Conservation (phyloP, 768 basidiomycete species). For the Boletellus ananas region DNA sequence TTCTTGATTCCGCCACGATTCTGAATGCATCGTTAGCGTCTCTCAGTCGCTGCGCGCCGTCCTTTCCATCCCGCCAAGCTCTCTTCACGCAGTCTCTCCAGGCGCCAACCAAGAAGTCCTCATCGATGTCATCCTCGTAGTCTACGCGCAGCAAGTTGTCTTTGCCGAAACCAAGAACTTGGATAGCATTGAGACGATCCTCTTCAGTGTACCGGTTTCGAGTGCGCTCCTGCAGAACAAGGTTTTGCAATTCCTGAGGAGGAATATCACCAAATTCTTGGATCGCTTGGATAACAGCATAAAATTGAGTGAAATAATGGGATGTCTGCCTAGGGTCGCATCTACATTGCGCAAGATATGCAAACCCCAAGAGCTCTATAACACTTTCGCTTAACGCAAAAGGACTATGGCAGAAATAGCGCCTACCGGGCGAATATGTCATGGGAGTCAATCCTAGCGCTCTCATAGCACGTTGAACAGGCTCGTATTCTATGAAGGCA, state of each 20-base stretch:
- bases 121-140: constrained; percentile 65
- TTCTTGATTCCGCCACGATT: constrained; percentile 61
- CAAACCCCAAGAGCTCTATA: constrained; percentile 70
- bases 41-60: constrained; percentile 45
- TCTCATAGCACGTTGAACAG: constrained; percentile 39
- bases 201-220: constrained; percentile 60
- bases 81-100: constrained; percentile 59
- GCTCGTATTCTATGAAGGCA: constrained; percentile 38
- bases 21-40: constrained; percentile 66
- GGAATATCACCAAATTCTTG: constrained; percentile 46
- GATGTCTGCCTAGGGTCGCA: constrained; percentile 69
- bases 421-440: constrained; percentile 61
- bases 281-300: constrained; percentile 47
- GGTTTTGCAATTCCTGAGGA: constrained; percentile 47
- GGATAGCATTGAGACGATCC: constrained; percentile 48
- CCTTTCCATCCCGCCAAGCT: constrained; percentile 46
- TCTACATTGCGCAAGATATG: constrained; percentile 75
- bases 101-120: constrained; percentile 65
- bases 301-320: constrained; percentile 59
- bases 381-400: constrained; percentile 2
- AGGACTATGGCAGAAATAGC: background rate
- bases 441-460: constrained; percentile 63
- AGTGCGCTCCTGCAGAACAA: constrained; percentile 58
- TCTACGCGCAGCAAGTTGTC: constrained; percentile 59
- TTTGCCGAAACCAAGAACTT: constrained; percentile 62